Conservation (phyloP, 2,329 filamentous ascomycete genomes). For the Pyrenochaeta sp. region DNA sequence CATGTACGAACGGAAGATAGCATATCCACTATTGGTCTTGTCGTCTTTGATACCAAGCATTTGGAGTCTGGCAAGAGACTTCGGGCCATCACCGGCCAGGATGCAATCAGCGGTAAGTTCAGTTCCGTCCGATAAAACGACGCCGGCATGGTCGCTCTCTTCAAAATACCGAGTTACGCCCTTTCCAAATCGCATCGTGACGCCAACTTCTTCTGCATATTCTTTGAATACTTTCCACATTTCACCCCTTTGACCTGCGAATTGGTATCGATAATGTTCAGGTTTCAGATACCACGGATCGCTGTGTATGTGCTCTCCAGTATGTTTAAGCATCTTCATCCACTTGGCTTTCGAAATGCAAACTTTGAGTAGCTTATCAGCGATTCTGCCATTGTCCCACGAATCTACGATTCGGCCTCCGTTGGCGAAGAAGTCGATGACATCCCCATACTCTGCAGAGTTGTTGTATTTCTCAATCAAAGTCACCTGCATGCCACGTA, state of each 20-base stretch:
- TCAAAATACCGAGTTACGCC: slow-evolving; percentile 10
- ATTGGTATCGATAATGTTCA: background rate
- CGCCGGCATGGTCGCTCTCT: slow-evolving; percentile 8
- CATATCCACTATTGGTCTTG: slow-evolving; percentile 61
- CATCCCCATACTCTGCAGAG: background rate
- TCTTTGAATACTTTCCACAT: background rate
- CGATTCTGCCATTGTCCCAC: background rate
- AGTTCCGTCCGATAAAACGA: slow-evolving; percentile 48
- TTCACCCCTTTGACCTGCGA: background rate
- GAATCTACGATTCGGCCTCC: background rate
- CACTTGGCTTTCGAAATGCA: background rate
- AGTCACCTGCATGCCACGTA: no score
- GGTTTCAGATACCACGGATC: background rate
- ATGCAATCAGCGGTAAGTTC: slow-evolving; percentile 41
- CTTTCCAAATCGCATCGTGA: slow-evolving; percentile 4
- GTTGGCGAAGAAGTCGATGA: background rate
- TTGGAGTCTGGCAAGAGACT: slow-evolving; percentile 50
- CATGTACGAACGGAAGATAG: slow-evolving; percentile 66
- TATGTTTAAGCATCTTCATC: background rate
- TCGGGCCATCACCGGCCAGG: slow-evolving; percentile 48
- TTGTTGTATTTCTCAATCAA: no score
- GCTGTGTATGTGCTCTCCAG: background rate
- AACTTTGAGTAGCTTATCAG: background rate
- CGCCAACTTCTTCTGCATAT: slow-evolving; percentile 2
- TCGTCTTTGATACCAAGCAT: background rate